These are phyloP conservation scores for Penicillium parvum DNA, from an alignment of 495 filamentous ascomycete species.

Conservation along the genomic window DNA sequence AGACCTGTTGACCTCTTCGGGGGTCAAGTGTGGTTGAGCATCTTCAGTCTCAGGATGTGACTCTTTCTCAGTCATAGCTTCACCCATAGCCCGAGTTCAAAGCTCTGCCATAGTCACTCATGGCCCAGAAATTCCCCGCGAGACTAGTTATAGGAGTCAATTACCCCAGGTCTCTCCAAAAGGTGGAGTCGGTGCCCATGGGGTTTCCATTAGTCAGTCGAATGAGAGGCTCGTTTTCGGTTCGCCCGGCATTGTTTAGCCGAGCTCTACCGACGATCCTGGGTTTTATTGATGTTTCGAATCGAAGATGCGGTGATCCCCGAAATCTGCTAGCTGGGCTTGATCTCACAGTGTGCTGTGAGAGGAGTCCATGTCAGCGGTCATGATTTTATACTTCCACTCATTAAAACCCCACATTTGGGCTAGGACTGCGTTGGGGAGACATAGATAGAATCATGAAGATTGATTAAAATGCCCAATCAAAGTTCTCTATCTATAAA, in stretches of 20 bases:
- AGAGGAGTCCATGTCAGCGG: no score
- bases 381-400: no score
- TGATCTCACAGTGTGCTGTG: no score
- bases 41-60: background rate
- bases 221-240: constrained; percentile 16
- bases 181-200: constrained; percentile 10
- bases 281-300: background rate
- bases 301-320: constrained; percentile 4
- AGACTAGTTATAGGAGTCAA: constrained; percentile 3
- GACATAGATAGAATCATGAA: no score
- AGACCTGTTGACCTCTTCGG: background rate
- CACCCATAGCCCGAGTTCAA: background rate
- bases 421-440: no score
- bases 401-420: no score
- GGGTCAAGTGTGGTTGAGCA: background rate
- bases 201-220: constrained; percentile 25
- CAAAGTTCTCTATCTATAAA: no score
- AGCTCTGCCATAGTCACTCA: background rate
- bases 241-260: constrained; percentile 21
- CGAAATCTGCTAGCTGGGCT: no score
- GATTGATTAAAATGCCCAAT: no score
- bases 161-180: constrained; percentile 9
- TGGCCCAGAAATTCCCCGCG: background rate
- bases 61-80: constrained; percentile 9
- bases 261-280: constrained; percentile 25